These are phyloP conservation scores for Antrodiella citrinella DNA, from an alignment of 768 basidiomycete genomes.

Conservation along the genomic window DNA sequence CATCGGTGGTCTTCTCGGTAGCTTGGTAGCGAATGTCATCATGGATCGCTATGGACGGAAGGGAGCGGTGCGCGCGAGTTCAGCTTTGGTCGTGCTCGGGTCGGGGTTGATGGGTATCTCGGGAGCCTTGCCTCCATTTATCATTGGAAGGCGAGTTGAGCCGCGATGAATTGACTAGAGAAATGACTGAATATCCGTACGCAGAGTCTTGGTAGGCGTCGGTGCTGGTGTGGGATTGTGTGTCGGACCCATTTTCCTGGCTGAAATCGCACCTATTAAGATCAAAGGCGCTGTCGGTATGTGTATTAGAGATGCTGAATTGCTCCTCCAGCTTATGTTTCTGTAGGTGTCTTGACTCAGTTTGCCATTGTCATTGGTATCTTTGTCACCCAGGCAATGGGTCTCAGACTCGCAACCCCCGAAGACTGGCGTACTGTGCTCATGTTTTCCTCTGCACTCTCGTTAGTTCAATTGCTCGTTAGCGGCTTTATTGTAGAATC, in stretches of 20 bases:
- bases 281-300: constrained; percentile 70
- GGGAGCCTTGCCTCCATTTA: constrained; percentile 43
- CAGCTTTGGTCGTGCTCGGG: constrained; percentile 48
- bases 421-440: constrained; percentile 67
- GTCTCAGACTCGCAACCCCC: constrained; percentile 63
- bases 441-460: constrained; percentile 49
- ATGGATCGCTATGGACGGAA: constrained; percentile 70
- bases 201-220: constrained; percentile 58
- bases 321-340: not conserved
- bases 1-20: constrained; percentile 78
- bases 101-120: constrained; percentile 61
- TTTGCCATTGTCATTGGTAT: constrained; percentile 80
- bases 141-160: constrained; percentile 53
- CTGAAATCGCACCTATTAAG: constrained; percentile 72
- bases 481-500: constrained; percentile 58
- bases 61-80: constrained; percentile 53
- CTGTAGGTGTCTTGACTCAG: constrained; percentile 69
- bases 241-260: constrained; percentile 78
- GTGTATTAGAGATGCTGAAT: too few species aligned
- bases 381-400: constrained; percentile 76
- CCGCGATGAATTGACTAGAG: not conserved
- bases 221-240: constrained; percentile 69
- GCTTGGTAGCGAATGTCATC: constrained; percentile 53
- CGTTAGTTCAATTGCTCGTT: constrained; percentile 46
- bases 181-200: not conserved